These are phyloP conservation scores for Phytophthora ohioensis DNA, from an alignment of 352 stramenopile species.

Conservation along the genomic window DNA sequence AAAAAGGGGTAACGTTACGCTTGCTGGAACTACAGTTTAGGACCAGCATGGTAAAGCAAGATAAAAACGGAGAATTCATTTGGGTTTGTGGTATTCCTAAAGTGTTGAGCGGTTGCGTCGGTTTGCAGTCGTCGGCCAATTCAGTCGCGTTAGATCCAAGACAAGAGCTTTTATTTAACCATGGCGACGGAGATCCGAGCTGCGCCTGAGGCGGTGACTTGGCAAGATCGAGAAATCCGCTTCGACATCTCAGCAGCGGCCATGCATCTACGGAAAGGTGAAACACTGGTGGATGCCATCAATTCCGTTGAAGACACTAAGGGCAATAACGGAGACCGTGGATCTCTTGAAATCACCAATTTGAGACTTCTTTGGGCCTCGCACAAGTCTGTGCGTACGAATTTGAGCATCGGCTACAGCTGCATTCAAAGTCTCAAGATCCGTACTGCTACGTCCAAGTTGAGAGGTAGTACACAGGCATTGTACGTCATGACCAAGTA, in stretches of 20 bases:
- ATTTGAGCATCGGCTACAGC: conserved; percentile 89
- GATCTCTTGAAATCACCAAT: conserved; percentile 93
- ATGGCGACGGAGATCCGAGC: conserved; percentile 66
- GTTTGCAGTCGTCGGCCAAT: conserved; percentile 2
- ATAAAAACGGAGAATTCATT: conserved; percentile 34
- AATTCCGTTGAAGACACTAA: conserved; percentile 96
- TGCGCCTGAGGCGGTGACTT: conserved; percentile 69
- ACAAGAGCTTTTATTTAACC: not conserved
- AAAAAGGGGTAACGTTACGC: conserved; percentile 13
- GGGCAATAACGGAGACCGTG: conserved; percentile 94
- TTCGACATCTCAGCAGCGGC: conserved; percentile 79
- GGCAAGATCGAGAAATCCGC: conserved; percentile 93
- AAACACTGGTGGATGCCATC: conserved; percentile 91
- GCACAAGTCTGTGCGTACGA: conserved; percentile 88
- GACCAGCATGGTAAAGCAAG: conserved; percentile 7
- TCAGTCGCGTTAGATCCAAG: conserved; percentile 8
- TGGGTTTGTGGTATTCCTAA: conserved; percentile 6
- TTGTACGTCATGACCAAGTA: conserved; percentile 94
- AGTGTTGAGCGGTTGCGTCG: conserved; percentile 17
- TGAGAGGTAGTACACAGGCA: conserved; percentile 92
- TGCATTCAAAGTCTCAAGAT: conserved; percentile 91
- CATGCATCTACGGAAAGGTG: conserved; percentile 83
- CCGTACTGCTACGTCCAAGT: conserved; percentile 87
- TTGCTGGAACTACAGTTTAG: conserved; percentile 22
- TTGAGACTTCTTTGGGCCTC: conserved; percentile 91